Evolutionary conservation across 2,329 filamentous ascomycete species (phyloP).

Genomic region (Phialophora chinensis): DNA sequence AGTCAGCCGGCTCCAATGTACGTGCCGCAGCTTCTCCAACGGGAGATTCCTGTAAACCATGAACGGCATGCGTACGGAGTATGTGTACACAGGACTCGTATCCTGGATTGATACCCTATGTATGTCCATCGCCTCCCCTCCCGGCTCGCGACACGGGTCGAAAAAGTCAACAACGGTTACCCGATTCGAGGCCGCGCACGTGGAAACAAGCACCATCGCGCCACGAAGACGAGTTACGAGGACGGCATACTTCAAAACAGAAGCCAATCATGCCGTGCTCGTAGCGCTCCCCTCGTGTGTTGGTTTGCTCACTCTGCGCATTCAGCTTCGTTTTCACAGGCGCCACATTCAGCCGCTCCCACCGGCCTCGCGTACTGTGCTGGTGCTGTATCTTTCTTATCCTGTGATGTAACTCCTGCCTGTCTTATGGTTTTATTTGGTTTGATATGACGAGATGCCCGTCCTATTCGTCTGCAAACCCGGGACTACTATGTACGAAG

Average conservation of each 20-base stretch:
- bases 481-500: not conserved
- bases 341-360: conserved; percentile 9
- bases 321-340: not conserved
- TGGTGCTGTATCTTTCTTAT: not conserved
- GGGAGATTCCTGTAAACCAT: not conserved
- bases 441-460: not conserved
- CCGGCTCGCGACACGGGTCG: no score
- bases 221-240: not conserved
- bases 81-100: no score
- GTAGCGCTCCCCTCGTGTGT: not conserved
- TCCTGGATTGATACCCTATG: no score
- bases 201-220: not conserved
- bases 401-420: no score
- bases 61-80: no score
- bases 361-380: not conserved
- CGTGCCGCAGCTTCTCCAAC: not conserved
- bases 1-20: not conserved
- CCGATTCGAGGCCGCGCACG: not conserved
- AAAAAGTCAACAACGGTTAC: not conserved
- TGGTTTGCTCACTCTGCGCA: not conserved
- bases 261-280: not conserved
- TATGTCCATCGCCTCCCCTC: no score
- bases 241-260: no score
- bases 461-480: not conserved
- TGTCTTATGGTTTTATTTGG: no score